phyloP scores from a whole-genome alignment of 1,284 basidiomycete genomes.

The Pseudozyma tsukubaensis region DNA sequence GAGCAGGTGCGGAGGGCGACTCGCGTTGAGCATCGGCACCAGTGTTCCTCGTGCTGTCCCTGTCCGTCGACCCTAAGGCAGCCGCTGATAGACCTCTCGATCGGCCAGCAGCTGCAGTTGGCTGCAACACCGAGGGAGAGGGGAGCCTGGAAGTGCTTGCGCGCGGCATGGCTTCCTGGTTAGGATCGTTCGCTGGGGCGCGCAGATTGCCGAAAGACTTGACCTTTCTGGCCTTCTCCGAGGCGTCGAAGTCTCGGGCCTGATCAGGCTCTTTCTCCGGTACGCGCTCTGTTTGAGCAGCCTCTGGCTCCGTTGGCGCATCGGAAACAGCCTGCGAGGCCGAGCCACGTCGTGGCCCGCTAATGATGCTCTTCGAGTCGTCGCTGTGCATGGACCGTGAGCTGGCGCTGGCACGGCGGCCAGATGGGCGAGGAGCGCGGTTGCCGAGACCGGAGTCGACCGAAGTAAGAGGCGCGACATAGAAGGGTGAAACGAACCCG shows the following conservation, averaged over 20 bases:
- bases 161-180: constrained; percentile 29
- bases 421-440: constrained; percentile 20
- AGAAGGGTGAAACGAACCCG: constrained; percentile 47
- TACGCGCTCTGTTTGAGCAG: background rate
- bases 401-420: constrained; percentile 38
- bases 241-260: constrained; percentile 10
- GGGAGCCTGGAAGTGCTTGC: constrained; percentile 31
- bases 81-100: background rate
- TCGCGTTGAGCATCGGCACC: constrained; percentile 1
- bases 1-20: background rate
- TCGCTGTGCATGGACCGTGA: constrained; percentile 39
- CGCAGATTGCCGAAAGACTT: constrained; percentile 42
- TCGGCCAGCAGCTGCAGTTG: background rate
- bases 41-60: constrained; percentile 1
- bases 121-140: constrained; percentile 9
- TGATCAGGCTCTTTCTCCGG: constrained; percentile 2
- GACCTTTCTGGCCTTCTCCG: constrained; percentile 41
- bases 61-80: background rate
- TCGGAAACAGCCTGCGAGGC: constrained; percentile 21
- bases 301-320: background rate
- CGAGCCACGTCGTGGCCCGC: constrained; percentile 31
- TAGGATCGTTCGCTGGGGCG: constrained; percentile 6
- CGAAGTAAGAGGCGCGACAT: constrained; percentile 45
- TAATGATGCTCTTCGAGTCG: constrained; percentile 31
- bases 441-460: constrained; percentile 31